phyloP scores from a whole-genome alignment of 768 basidiomycete species.

The Boletus vermiculosoides region DNA sequence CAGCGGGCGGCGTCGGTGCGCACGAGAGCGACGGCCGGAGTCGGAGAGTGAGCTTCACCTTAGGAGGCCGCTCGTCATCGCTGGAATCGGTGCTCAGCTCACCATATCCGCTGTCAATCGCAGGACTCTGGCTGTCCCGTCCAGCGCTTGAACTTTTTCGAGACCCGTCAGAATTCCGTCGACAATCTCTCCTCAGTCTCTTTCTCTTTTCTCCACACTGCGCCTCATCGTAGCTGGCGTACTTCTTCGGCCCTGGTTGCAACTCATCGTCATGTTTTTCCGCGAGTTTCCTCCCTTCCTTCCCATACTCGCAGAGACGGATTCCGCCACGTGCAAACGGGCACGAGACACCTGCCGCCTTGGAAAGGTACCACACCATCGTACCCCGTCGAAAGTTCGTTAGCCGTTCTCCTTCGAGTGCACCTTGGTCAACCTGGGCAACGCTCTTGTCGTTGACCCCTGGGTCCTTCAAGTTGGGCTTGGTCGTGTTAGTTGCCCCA shows the following conservation, averaged over 20 bases:
- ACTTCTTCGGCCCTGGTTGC: conserved; percentile 46
- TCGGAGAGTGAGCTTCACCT: conserved; percentile 69
- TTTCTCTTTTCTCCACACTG: conserved; percentile 49
- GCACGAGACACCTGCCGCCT: conserved; percentile 71
- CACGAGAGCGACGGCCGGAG: conserved; percentile 44
- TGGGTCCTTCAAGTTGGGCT: conserved; percentile 15
- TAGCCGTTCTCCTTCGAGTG: conserved; percentile 35
- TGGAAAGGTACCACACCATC: conserved; percentile 77
- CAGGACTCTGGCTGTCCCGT: conserved; percentile 23
- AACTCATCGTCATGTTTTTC: conserved; percentile 27
- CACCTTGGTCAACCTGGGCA: not conserved
- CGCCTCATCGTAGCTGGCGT: conserved; percentile 30
- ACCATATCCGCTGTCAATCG: conserved; percentile 26
- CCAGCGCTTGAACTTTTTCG: conserved; percentile 7
- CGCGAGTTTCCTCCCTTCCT: conserved; percentile 41
- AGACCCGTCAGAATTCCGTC: conserved; percentile 20
- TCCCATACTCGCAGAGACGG: conserved; percentile 63
- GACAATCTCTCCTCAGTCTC: conserved; percentile 36
- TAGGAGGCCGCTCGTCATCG: conserved; percentile 46
- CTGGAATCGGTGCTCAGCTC: conserved; percentile 25
- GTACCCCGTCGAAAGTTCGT: conserved; percentile 81
- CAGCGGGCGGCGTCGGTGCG: conserved; percentile 12
- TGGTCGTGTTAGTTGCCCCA: conserved; percentile 52
- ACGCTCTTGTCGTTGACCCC: conserved; percentile 27
- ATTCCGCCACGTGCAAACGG: conserved; percentile 76